Evolutionary conservation across 176 grass and related monocot species (phyloP).

Genomic region (Phoenix roebelenii): DNA sequence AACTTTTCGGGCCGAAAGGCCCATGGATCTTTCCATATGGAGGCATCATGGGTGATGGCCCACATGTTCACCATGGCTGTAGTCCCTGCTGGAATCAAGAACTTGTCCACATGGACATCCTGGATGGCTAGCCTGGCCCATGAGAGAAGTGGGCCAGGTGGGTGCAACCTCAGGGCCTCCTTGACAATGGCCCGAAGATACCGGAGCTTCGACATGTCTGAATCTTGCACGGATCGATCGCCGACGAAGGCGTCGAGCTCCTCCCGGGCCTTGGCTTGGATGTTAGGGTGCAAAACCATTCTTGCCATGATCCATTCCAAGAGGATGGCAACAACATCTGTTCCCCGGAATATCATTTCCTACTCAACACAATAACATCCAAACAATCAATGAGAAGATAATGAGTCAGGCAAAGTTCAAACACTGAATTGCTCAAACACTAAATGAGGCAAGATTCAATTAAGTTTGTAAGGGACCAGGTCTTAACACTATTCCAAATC

Average conservation of each 20-base stretch:
- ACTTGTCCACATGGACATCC: slow-evolving; percentile 11
- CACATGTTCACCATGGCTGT: slow-evolving; percentile 51
- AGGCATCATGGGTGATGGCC: slow-evolving; percentile 33
- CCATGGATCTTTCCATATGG: slow-evolving; percentile 29
- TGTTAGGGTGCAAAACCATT: slow-evolving; percentile 22
- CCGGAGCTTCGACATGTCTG: not conserved
- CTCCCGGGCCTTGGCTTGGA: slow-evolving; percentile 20
- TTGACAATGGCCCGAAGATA: slow-evolving; percentile 19
- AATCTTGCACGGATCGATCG: not conserved
- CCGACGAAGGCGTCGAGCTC: slow-evolving; percentile 15
- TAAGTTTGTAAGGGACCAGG: too few species aligned
- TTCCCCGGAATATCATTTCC: slow-evolving; percentile 41
- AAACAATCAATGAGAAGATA: too few species aligned
- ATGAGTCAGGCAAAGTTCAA: too few species aligned
- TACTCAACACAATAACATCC: not conserved
- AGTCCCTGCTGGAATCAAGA: slow-evolving; percentile 17
- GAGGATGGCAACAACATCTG: slow-evolving; percentile 30
- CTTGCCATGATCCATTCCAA: slow-evolving; percentile 37
- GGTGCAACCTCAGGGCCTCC: slow-evolving; percentile 30
- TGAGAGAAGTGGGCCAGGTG: slow-evolving; percentile 31
- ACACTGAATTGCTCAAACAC: too few species aligned
- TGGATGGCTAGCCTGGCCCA: slow-evolving; percentile 26
- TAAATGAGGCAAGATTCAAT: too few species aligned
- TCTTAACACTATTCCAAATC: too few species aligned
- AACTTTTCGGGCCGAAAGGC: slow-evolving; percentile 29